These are phyloP conservation scores for Boletellus deceptivus DNA, from an alignment of 1,284 basidiomycete genomes.

Conservation along the genomic window DNA sequence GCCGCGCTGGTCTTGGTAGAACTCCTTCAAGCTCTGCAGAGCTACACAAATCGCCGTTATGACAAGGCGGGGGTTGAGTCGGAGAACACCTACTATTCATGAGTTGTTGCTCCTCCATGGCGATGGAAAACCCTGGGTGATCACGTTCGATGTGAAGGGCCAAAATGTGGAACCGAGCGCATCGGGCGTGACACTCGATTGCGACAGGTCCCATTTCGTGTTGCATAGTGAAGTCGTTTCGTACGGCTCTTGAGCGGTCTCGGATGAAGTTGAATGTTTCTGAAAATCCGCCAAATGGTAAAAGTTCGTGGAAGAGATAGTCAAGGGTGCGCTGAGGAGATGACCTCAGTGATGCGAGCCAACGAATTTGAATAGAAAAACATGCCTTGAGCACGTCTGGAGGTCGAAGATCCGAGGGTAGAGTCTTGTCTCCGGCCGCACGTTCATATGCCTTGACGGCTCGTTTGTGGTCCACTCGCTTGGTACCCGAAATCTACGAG, in stretches of 20 bases:
- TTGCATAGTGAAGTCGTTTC: conserved; percentile 96
- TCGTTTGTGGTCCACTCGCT: conserved; percentile 78
- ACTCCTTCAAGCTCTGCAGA: conserved; percentile 88
- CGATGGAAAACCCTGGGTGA: conserved; percentile 59
- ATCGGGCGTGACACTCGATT: conserved; percentile 90
- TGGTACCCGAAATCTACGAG: conserved; percentile 65
- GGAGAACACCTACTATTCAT: conserved; percentile 71
- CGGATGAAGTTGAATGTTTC: conserved; percentile 84
- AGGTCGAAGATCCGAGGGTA: conserved; percentile 92
- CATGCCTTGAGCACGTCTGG: conserved; percentile 77
- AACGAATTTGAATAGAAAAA: conserved; percentile 2
- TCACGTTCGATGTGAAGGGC: conserved; percentile 76
- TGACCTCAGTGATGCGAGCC: background rate
- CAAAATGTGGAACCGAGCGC: conserved; percentile 91
- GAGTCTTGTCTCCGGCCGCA: conserved; percentile 87
- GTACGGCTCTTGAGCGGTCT: conserved; percentile 87
- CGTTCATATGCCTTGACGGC: conserved; percentile 96
- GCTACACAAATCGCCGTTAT: conserved; percentile 45
- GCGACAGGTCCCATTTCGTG: conserved; percentile 75
- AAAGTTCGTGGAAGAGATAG: conserved; percentile 86
- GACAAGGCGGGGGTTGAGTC: background rate
- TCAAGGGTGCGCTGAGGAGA: conserved; percentile 73
- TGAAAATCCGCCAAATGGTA: conserved; percentile 67
- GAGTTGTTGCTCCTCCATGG: conserved; percentile 84
- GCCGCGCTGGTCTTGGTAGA: conserved; percentile 83